Conservation (phyloP, 202 grass and related monocot genomes). For the Musa balbisiana region DNA sequence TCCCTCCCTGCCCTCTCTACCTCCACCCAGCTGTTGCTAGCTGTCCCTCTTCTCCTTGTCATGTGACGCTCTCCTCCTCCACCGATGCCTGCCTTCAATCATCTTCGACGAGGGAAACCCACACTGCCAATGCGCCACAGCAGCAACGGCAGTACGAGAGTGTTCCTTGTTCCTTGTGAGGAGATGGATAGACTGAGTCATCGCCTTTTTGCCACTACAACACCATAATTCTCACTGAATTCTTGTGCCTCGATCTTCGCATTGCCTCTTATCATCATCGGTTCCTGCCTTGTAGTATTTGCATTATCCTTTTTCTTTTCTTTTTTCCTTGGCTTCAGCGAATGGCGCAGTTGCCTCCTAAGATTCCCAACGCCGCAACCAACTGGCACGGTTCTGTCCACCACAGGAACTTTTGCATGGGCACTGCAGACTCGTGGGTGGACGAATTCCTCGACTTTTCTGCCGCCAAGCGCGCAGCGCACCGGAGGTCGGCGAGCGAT, state of each 20-base stretch:
- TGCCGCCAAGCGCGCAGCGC: neutral
- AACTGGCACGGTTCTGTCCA: neutral
- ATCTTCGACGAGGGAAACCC: neutral
- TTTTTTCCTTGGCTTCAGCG: neutral
- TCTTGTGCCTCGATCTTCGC: neutral
- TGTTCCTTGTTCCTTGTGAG: no score
- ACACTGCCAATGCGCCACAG: neutral
- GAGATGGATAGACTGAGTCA: no score
- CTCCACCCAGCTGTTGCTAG: constrained; percentile 10
- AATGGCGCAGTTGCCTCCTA: constrained; percentile 21
- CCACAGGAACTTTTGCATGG: neutral
- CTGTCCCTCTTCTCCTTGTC: constrained; percentile 19
- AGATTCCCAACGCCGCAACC: neutral
- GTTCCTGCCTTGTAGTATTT: neutral
- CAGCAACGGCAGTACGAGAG: no score
- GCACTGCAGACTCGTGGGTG: constrained; percentile 4
- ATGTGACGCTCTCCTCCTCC: constrained; percentile 1
- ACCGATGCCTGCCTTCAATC: neutral
- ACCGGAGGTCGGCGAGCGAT: constrained; percentile 13
- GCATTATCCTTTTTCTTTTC: neutral
- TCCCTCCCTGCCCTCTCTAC: no score
- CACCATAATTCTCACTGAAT: no score
- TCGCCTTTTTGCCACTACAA: no score
- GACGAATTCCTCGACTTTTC: constrained; percentile 24
- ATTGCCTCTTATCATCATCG: neutral